phyloP scores from a whole-genome alignment of 306 rosid species.

The Vicia sativa region DNA sequence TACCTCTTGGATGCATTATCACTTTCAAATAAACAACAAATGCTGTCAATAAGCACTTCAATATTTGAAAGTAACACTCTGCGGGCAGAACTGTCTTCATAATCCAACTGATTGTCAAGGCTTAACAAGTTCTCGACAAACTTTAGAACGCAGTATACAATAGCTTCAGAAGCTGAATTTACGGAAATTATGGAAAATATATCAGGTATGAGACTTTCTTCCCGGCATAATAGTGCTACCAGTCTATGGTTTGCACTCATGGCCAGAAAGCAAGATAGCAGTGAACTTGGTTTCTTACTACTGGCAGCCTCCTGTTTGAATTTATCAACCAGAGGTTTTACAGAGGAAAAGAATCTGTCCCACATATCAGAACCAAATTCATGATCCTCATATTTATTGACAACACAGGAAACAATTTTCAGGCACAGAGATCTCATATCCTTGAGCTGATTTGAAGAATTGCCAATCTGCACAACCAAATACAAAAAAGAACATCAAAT shows the following conservation, averaged over 20 bases:
- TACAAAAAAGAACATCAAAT: slow-evolving; percentile 27
- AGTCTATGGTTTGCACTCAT: slow-evolving; percentile 80
- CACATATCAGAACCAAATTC: slow-evolving; percentile 71
- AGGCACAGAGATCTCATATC: slow-evolving; percentile 90
- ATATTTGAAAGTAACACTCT: slow-evolving; percentile 63
- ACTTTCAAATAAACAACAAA: slow-evolving; percentile 67
- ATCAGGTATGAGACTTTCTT: slow-evolving; percentile 76
- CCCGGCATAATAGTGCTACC: slow-evolving; percentile 56
- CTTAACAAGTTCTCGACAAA: slow-evolving; percentile 78
- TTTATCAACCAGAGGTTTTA: slow-evolving; percentile 63
- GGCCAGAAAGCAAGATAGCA: slow-evolving; percentile 84
- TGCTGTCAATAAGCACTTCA: slow-evolving; percentile 60
- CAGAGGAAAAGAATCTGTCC: slow-evolving; percentile 78
- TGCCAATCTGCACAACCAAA: slow-evolving; percentile 54
- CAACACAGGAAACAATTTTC: slow-evolving; percentile 66
- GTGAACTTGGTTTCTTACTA: slow-evolving; percentile 92
- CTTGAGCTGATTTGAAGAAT: slow-evolving; percentile 67
- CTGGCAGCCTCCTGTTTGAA: slow-evolving; percentile 87
- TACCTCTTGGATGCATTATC: slow-evolving; percentile 81
- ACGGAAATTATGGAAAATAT: slow-evolving; percentile 70
- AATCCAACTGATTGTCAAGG: slow-evolving; percentile 63
- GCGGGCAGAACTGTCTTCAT: slow-evolving; percentile 50
- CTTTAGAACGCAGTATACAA: slow-evolving; percentile 68
- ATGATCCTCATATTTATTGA: slow-evolving; percentile 72
- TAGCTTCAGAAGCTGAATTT: slow-evolving; percentile 72